phyloP scores from a whole-genome alignment of 2,329 filamentous ascomycete genomes.

The Amauroascus niger region DNA sequence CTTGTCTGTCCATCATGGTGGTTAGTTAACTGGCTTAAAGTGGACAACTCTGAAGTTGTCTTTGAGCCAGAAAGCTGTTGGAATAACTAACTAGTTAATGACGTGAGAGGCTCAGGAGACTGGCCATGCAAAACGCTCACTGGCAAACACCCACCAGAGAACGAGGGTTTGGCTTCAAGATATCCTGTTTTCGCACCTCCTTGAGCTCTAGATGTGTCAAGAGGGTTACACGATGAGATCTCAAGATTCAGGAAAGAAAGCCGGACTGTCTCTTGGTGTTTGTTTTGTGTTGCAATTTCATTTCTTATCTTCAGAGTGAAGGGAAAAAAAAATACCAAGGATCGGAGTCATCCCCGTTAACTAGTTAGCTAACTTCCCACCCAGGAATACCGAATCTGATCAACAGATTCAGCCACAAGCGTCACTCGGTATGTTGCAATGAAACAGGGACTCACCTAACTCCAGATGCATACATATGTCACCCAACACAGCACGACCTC shows the following conservation, averaged over 20 bases:
- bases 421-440: constrained; percentile 4
- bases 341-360: neutral
- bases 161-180: no score
- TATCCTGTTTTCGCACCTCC: neutral
- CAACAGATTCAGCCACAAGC: neutral
- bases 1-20: neutral
- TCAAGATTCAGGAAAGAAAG: neutral
- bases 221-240: neutral
- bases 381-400: neutral
- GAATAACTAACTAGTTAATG: no score
- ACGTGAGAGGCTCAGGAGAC: neutral
- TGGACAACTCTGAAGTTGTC: no score
- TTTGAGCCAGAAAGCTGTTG: no score
- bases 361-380: neutral
- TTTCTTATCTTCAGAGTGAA: neutral
- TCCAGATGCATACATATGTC: no score
- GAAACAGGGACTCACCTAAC: no score
- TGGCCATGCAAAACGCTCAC: no score
- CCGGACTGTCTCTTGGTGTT: neutral
- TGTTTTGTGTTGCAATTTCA: neutral
- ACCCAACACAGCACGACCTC: no score
- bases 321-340: neutral
- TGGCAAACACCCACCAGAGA: no score
- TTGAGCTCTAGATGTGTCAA: neutral
- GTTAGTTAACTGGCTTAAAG: no score